Evolutionary conservation across 2,329 filamentous ascomycete species (phyloP), one percentile per base, ranked within the genome.

Genomic region (Ramichloridium luteum): DNA sequence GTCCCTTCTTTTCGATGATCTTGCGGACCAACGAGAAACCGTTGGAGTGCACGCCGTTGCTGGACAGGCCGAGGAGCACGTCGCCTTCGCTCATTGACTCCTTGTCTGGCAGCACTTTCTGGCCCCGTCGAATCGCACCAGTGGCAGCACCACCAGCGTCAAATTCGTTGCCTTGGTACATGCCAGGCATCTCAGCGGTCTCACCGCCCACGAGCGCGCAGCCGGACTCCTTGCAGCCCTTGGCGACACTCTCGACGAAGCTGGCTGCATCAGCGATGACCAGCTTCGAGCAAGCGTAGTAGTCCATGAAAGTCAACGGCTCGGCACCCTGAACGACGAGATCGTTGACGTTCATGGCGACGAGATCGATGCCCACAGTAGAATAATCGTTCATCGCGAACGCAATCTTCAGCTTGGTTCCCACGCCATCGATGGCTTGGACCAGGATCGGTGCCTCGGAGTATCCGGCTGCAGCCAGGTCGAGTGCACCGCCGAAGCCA

Each of bases 311-410:
- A 68, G 90, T 90, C 43, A 96, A 69, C 2, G 90, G 86, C 46
- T 90, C 83, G 9, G 90, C 90, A 33, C 90, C 90, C 62, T 96
- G 86, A 6, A 96, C 90, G 31, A 98, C 78, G 0, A 98, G 70
- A 52, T 98, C 90, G 58, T 98, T 98, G 54, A 96, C 90, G 57
- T 94, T 96, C 88, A 96, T 96, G 45, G 90, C 90, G 3, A 98
- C 90, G 20, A 98, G 72, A 55, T 98, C 90, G 47, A 98, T 85
- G 38, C 90, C 90, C 8, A 98, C 88, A 3, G 86, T 93, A 57
- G 88, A 77, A 60, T 94, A 90, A 61, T 92, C 84, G 47, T 76
- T 71, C 64, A 92, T 81, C 9, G 76, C 73, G 55, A 94, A 88
- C 0, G 90, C 90, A 50, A 98, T 83, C 69, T 92, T 92, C 48